Percentiles rank a stretch among this genome's conserved stretches.
Conservation (phyloP, 371 early-diverging fungal genomes). For the Fennellomyces sp. region DNA sequence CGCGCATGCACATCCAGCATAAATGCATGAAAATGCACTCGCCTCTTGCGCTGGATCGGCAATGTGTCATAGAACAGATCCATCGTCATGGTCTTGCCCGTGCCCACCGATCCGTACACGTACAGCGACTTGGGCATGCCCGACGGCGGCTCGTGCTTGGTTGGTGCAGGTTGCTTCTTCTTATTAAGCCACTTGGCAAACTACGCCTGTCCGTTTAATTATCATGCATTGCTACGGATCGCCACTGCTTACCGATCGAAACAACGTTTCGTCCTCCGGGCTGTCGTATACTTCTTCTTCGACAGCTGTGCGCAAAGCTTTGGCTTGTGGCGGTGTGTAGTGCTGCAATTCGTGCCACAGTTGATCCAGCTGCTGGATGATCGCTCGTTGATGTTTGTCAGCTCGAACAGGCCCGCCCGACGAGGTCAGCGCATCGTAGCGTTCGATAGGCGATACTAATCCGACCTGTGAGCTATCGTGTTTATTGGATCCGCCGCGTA, state of each 20-base stretch:
- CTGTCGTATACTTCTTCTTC: background rate
- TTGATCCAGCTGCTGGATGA: slow-evolving; percentile 22
- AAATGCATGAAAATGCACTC: slow-evolving; percentile 95
- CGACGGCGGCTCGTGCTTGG: background rate
- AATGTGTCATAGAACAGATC: slow-evolving; percentile 88
- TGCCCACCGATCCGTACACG: slow-evolving; percentile 83
- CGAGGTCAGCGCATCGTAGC: slow-evolving; percentile 20
- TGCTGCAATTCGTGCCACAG: slow-evolving; percentile 26
- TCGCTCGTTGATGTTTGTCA: slow-evolving; percentile 26
- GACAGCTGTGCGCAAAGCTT: background rate
- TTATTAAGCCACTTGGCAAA: slow-evolving; percentile 7
- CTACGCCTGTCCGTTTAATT: background rate
- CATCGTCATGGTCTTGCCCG: slow-evolving; percentile 98
- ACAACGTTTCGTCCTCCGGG: slow-evolving; percentile 2
- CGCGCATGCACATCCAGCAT: slow-evolving; percentile 93
- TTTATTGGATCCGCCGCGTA: background rate
- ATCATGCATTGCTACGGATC: too few relatives aligned
- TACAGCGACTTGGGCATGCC: slow-evolving; percentile 68
- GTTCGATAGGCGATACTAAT: slow-evolving; percentile 15
- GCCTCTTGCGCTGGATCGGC: slow-evolving; percentile 70
- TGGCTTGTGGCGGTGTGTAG: slow-evolving; percentile 11
- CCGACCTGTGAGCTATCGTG: background rate
- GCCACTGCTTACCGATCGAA: slow-evolving; percentile 6
- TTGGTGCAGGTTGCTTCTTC: background rate
- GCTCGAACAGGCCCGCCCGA: slow-evolving; percentile 13